Percentiles rank a stretch among this genome's conserved stretches.
Conservation (phyloP, 83 land plant species). For the Picea abies region DNA sequence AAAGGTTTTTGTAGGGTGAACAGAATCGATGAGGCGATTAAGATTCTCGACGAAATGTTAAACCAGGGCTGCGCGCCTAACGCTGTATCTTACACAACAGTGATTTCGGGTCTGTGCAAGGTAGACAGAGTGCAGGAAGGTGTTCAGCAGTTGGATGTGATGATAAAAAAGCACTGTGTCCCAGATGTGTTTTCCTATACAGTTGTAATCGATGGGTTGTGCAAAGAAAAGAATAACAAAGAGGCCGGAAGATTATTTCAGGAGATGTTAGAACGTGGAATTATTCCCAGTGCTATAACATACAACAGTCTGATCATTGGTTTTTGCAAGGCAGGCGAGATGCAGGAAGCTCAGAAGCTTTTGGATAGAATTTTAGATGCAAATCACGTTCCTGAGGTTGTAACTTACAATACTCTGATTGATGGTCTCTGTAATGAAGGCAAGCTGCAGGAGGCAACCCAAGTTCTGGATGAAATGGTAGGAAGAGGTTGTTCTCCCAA, state of each 20-base stretch:
- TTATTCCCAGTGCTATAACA: conserved; percentile 20
- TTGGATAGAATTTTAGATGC: conserved; percentile 25
- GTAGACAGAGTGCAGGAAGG: conserved; percentile 28
- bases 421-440: conserved; percentile 33
- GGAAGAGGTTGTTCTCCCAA: conserved; percentile 20
- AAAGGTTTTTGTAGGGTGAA: conserved; percentile 29
- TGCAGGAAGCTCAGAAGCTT: conserved; percentile 25
- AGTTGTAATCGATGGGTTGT: conserved; percentile 31
- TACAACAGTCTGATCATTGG: conserved; percentile 30
- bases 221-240: conserved; percentile 28
- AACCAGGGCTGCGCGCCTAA: conserved; percentile 18
- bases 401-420: conserved; percentile 38
- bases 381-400: conserved; percentile 8
- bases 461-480: conserved; percentile 30
- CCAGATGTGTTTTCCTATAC: conserved; percentile 26
- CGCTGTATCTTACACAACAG: conserved; percentile 24
- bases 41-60: conserved; percentile 33
- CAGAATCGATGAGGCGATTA: conserved; percentile 28
- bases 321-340: conserved; percentile 34
- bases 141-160: conserved; percentile 32
- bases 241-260: conserved; percentile 40
- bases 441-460: conserved; percentile 24
- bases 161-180: conserved; percentile 24
- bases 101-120: conserved; percentile 42
- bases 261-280: conserved; percentile 33